These are phyloP conservation scores for Porcisia hertigi DNA, from an alignment of 208 protist species.

Conservation along the genomic window DNA sequence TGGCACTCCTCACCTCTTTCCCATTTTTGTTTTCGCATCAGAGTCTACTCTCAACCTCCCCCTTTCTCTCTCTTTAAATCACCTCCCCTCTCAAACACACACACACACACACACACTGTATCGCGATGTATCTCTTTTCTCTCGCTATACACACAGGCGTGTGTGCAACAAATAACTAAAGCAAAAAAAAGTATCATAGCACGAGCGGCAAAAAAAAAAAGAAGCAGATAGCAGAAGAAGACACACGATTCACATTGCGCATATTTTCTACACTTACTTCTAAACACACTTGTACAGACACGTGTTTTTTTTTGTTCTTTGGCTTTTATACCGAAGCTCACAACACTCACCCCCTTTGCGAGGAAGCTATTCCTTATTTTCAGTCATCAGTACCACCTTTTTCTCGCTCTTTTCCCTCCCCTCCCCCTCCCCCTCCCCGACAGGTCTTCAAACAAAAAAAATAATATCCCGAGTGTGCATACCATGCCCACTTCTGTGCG, in stretches of 20 bases:
- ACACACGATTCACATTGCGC: not conserved
- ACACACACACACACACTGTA: no score
- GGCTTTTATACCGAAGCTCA: no score
- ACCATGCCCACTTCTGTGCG: slow-evolving; percentile 14
- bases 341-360: not conserved
- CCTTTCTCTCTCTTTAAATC: not conserved
- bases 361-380: not conserved
- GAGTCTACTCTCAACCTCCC: no score
- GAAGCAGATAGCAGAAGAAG: not conserved
- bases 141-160: not conserved
- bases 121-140: not conserved
- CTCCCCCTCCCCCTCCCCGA: no score
- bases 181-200: not conserved
- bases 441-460: no score
- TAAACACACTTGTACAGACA: not conserved
- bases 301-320: slow-evolving; percentile 8
- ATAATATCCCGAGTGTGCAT: not conserved
- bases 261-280: not conserved
- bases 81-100: no score
- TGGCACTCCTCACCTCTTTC: no score
- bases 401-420: no score
- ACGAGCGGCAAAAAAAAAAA: not conserved
- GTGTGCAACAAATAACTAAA: not conserved
- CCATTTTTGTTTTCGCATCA: no score
- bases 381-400: not conserved